These are phyloP conservation scores for Zarea fungicola DNA, from an alignment of 2,329 filamentous ascomycete species.

Conservation along the genomic window DNA sequence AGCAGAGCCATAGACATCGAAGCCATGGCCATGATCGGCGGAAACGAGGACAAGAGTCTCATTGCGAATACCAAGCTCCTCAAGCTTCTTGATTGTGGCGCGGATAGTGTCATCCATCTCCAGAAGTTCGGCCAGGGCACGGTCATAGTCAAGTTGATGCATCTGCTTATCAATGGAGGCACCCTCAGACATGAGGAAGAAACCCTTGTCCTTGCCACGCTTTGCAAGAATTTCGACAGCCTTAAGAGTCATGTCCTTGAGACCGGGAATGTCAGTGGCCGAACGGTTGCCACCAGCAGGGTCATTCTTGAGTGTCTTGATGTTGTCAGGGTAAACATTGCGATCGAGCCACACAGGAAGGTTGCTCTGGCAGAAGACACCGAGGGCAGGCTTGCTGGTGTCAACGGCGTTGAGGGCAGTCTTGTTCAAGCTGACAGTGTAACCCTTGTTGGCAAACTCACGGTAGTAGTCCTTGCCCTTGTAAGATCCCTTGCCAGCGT, in stretches of 20 bases:
- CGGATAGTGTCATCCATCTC: slow-evolving; percentile 81
- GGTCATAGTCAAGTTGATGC: slow-evolving; percentile 80
- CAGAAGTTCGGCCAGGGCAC: slow-evolving; percentile 75
- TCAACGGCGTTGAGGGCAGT: slow-evolving; percentile 58
- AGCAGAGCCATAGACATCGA: slow-evolving; percentile 77
- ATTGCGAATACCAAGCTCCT: slow-evolving; percentile 59
- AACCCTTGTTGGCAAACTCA: slow-evolving; percentile 66
- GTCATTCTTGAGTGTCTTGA: slow-evolving; percentile 60
- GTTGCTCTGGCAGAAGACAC: slow-evolving; percentile 70
- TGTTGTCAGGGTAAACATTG: slow-evolving; percentile 70
- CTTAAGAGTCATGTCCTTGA: slow-evolving; percentile 88
- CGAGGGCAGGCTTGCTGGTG: slow-evolving; percentile 60
- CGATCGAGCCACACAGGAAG: slow-evolving; percentile 83
- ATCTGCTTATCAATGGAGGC: slow-evolving; percentile 88
- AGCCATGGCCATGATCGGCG: slow-evolving; percentile 85
- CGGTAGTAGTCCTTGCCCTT: slow-evolving; percentile 73
- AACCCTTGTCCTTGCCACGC: slow-evolving; percentile 63
- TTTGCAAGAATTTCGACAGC: slow-evolving; percentile 72
- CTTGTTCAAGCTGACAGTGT: slow-evolving; percentile 68
- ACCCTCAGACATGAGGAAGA: slow-evolving; percentile 84
- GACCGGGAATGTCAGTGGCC: slow-evolving; percentile 70
- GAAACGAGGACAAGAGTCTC: slow-evolving; percentile 77
- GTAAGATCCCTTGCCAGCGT: slow-evolving; percentile 59
- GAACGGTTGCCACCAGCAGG: slow-evolving; percentile 59
- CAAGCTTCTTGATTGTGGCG: slow-evolving; percentile 67